Evolutionary conservation across 495 filamentous ascomycete species (phyloP).

Genomic region (Podospora comata): DNA sequence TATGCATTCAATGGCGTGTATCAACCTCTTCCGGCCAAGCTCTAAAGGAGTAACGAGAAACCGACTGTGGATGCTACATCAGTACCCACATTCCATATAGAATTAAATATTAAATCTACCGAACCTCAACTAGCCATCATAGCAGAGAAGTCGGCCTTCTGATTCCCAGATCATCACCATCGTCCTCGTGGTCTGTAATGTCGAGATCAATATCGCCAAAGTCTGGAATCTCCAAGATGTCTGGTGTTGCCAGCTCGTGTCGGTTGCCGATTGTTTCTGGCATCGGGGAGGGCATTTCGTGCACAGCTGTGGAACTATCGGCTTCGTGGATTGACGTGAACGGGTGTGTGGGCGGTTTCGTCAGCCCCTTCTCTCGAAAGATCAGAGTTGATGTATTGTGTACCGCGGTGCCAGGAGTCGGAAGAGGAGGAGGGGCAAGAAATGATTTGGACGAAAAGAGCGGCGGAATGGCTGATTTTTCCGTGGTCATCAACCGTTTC

Average conservation of each 20-base stretch:
- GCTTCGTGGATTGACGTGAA: neutral
- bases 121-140: neutral
- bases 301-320: neutral
- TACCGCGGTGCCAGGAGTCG: neutral
- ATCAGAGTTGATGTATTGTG: neutral
- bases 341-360: neutral
- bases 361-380: neutral
- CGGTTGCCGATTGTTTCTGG: neutral
- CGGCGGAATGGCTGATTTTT: neutral
- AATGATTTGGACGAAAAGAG: neutral
- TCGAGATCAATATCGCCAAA: neutral
- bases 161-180: neutral
- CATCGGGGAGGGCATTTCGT: neutral
- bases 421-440: neutral
- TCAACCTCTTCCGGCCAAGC: neutral
- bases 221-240: neutral
- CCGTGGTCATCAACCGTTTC: neutral
- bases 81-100: neutral
- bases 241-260: neutral
- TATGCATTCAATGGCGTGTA: neutral
- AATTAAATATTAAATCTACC: neutral
- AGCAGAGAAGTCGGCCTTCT: neutral
- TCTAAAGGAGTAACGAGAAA: neutral
- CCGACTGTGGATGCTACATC: neutral
- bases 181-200: neutral